Conservation (phyloP, 768 basidiomycete species). For the Lactifluus pinguis region DNA sequence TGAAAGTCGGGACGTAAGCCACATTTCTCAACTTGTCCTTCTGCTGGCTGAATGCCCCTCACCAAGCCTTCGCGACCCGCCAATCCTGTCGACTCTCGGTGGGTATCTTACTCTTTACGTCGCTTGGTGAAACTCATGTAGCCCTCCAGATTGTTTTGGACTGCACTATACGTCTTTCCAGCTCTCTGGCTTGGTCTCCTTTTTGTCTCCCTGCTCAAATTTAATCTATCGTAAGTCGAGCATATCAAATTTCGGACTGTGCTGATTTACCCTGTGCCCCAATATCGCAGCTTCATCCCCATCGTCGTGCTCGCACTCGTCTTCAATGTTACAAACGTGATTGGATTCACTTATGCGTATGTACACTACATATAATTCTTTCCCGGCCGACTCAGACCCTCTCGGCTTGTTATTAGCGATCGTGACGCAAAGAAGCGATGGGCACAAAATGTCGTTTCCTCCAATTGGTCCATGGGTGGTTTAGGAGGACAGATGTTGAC, state of each 20-base stretch:
- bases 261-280: constrained; percentile 10
- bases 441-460: constrained; percentile 68
- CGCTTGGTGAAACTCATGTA: neutral
- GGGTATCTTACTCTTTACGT: constrained; percentile 22
- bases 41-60: neutral
- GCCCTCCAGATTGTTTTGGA: constrained; percentile 33
- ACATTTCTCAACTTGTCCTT: constrained; percentile 9
- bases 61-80: constrained; percentile 76
- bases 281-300: constrained; percentile 67
- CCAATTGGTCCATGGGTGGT: constrained; percentile 67
- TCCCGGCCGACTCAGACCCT: neutral
- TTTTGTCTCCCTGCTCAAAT: constrained; percentile 82
- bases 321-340: constrained; percentile 92
- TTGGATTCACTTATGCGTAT: constrained; percentile 94
- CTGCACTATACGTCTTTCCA: constrained; percentile 85
- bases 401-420: constrained; percentile 39
- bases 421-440: constrained; percentile 90
- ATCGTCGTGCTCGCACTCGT: constrained; percentile 91
- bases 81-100: constrained; percentile 85
- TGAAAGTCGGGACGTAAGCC: constrained; percentile 84
- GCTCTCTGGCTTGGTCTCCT: constrained; percentile 80
- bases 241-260: neutral
- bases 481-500: constrained; percentile 79
- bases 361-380: constrained; percentile 23
- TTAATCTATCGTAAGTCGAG: constrained; percentile 69